These are phyloP conservation scores for Beauveria brongniartii DNA, from an alignment of 2,329 filamentous ascomycete species.

Conservation along the genomic window DNA sequence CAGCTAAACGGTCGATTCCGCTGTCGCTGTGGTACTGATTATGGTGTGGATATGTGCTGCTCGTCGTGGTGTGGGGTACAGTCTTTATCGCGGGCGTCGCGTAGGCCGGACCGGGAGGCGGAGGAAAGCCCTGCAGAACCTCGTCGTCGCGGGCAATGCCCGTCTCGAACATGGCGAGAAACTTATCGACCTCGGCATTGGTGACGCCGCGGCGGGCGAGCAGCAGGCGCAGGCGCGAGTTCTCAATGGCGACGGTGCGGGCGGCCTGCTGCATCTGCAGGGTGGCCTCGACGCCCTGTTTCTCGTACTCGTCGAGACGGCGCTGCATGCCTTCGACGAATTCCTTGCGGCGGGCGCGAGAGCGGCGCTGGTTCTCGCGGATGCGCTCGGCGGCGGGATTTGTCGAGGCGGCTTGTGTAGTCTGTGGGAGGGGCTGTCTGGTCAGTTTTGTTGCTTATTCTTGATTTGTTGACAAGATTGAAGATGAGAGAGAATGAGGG, in stretches of 20 bases:
- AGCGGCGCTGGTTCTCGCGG: constrained; percentile 46
- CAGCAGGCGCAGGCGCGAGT: constrained; percentile 35
- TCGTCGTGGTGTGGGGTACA: neutral
- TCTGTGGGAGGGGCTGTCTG: neutral
- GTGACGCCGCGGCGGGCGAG: constrained; percentile 32
- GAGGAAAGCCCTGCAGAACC: constrained; percentile 14
- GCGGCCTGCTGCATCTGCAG: constrained; percentile 47
- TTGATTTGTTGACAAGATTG: neutral
- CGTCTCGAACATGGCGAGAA: constrained; percentile 28
- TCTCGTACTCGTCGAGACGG: constrained; percentile 39
- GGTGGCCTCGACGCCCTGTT: constrained; percentile 39
- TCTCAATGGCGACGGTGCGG: constrained; percentile 40
- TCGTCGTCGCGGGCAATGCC: constrained; percentile 17
- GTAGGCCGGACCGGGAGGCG: neutral
- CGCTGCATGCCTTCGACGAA: constrained; percentile 40
- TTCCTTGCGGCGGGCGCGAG: constrained; percentile 42
- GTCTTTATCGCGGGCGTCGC: neutral
- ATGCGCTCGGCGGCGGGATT: constrained; percentile 26
- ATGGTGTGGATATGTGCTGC: neutral
- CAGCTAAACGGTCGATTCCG: constrained; percentile 27
- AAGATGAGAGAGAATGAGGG: too few relatives aligned
- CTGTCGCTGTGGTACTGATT: neutral
- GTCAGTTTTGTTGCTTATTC: neutral
- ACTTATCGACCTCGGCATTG: constrained; percentile 31
- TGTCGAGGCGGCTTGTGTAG: constrained; percentile 10